A percentile compares a stretch with the other conserved stretches of the same genome.
phyloP scores from a whole-genome alignment of 495 filamentous ascomycete species.

The Penicillium dipodomyicola region DNA sequence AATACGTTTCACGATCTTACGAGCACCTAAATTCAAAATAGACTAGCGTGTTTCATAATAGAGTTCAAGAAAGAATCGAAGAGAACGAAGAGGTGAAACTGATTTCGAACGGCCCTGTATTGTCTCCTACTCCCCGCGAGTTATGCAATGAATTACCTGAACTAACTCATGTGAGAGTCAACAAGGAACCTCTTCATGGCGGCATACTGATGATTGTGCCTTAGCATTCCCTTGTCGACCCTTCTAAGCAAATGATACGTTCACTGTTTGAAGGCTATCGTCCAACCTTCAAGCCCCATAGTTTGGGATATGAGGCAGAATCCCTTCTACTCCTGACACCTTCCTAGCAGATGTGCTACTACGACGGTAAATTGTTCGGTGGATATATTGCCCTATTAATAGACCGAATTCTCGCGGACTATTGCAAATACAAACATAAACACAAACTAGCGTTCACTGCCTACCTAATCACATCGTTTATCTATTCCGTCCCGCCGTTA shows the following conservation, averaged over 20 bases:
- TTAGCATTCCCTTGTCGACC: neutral
- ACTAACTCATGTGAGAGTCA: neutral
- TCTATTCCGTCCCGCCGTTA: constrained; percentile 3
- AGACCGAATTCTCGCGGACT: constrained; percentile 15
- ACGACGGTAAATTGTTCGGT: constrained; percentile 13
- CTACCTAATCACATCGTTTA: constrained; percentile 9
- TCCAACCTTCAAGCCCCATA: constrained; percentile 7
- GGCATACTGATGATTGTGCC: constrained; percentile 1
- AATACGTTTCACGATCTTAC: too few relatives aligned
- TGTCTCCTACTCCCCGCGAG: neutral
- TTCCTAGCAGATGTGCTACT: constrained; percentile 16
- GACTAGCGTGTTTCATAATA: too few relatives aligned
- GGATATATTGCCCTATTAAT: constrained; percentile 15
- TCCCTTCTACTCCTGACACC: constrained; percentile 7
- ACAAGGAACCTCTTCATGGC: neutral
- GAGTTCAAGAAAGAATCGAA: too few relatives aligned
- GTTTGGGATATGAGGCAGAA: constrained; percentile 10
- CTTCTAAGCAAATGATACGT: constrained; percentile 7
- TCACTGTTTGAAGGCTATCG: constrained; percentile 12
- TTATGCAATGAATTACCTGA: constrained; percentile 1
- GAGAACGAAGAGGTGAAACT: too few relatives aligned
- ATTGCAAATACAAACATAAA: constrained; percentile 5
- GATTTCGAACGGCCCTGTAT: too few relatives aligned
- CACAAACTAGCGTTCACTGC: constrained; percentile 13
- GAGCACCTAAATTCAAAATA: too few relatives aligned